Percentiles rank a stretch among this genome's conserved stretches.
Conservation (phyloP, 345 rosid genomes). For the Eucalyptus microcorys region DNA sequence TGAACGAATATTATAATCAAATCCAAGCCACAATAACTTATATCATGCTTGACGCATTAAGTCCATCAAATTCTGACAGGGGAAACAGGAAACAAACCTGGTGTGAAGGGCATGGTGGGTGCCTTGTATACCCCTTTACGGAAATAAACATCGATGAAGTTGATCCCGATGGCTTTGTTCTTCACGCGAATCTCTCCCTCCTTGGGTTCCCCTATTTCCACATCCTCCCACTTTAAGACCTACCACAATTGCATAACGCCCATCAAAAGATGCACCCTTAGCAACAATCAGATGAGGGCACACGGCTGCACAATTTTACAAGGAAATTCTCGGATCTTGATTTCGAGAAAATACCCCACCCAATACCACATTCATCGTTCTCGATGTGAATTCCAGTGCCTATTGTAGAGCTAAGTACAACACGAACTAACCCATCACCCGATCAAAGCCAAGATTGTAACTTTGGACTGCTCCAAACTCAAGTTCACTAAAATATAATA, state of each 20-base stretch:
- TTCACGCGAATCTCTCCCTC: constrained; percentile 78
- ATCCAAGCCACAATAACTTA: background rate
- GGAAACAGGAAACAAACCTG: constrained; percentile 37
- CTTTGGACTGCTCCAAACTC: background rate
- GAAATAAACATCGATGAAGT: constrained; percentile 75
- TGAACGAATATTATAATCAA: background rate
- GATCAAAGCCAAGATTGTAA: background rate
- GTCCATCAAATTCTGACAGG: background rate
- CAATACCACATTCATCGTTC: background rate
- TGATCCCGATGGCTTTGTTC: constrained; percentile 78
- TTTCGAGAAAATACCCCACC: background rate
- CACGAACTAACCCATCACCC: background rate
- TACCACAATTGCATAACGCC: background rate
- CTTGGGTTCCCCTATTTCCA: constrained; percentile 73
- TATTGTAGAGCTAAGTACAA: background rate
- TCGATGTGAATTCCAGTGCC: background rate
- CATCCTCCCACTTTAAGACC: constrained; percentile 94
- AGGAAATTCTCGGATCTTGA: background rate
- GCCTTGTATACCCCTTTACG: constrained; percentile 83
- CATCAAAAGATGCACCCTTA: background rate
- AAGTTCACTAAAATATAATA: background rate
- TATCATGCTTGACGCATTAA: background rate
- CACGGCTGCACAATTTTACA: background rate
- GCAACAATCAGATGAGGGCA: background rate
- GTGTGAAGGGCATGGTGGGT: constrained; percentile 56